Conservation (phyloP, 2,329 filamentous ascomycete species). For the Sarocladiaceae sp. region DNA sequence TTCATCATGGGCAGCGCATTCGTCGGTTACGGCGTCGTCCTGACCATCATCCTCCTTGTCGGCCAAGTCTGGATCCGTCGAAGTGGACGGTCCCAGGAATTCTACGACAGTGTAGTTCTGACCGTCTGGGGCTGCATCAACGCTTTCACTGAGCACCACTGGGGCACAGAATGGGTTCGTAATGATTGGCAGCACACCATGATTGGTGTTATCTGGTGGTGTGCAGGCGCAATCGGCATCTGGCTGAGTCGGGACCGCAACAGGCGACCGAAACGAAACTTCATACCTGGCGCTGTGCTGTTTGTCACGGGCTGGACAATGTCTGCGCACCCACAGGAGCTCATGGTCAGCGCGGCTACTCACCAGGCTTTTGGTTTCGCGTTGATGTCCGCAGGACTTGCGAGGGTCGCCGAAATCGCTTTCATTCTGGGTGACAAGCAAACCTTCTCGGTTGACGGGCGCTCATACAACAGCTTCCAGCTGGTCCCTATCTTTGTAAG, state of each 20-base stretch:
- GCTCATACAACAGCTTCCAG: neutral
- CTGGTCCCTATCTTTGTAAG: neutral
- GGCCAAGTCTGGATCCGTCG: constrained; percentile 81
- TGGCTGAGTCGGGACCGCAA: constrained; percentile 83
- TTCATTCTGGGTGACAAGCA: neutral
- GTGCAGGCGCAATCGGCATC: constrained; percentile 79
- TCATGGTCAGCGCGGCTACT: constrained; percentile 36
- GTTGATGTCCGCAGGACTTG: neutral
- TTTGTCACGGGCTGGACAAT: constrained; percentile 91
- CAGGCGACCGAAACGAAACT: constrained; percentile 81
- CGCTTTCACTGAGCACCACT: constrained; percentile 94
- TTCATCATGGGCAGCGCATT: constrained; percentile 99
- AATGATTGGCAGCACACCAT: constrained; percentile 96
- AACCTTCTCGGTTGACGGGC: neutral
- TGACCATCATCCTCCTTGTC: constrained; percentile 79
- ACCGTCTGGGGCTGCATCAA: constrained; percentile 94
- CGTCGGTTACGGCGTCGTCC: constrained; percentile 81
- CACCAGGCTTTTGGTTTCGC: neutral
- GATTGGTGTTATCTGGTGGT: constrained; percentile 99
- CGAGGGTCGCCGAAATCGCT: neutral
- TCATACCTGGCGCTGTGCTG: constrained; percentile 86
- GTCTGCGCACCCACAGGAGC: constrained; percentile 79
- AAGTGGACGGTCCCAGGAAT: constrained; percentile 85
- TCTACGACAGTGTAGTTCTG: constrained; percentile 88
- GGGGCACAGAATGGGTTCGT: constrained; percentile 80